Evolutionary conservation across 2,329 filamentous ascomycete genomes (phyloP).

Genomic region (Epichloe hybrida): DNA sequence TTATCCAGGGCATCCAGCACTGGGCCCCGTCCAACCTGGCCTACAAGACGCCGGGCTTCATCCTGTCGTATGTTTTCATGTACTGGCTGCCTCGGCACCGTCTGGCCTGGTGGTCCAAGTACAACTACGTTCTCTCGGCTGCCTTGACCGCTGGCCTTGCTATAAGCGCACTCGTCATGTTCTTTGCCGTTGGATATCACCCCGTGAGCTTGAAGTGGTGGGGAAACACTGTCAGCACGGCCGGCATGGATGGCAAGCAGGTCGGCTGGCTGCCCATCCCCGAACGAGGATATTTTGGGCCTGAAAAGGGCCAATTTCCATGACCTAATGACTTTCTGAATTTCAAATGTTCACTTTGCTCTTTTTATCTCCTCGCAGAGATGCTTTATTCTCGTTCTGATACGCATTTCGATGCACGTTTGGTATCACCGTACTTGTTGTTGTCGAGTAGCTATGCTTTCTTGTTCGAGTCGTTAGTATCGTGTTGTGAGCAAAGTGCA

Average conservation of each 20-base stretch:
- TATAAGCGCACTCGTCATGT: slow-evolving; percentile 27
- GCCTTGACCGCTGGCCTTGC: slow-evolving; percentile 29
- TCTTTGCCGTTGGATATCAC: slow-evolving; percentile 25
- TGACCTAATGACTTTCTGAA: background rate
- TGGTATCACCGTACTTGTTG: background rate
- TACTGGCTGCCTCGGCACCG: slow-evolving; percentile 21
- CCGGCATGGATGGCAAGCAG: slow-evolving; percentile 11
- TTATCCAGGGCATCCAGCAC: slow-evolving; percentile 28
- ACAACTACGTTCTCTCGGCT: slow-evolving; percentile 31
- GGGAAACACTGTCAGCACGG: slow-evolving; percentile 23
- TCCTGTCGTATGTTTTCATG: slow-evolving; percentile 28
- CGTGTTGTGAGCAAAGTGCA: background rate
- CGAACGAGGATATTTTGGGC: slow-evolving; percentile 15
- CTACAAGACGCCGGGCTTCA: slow-evolving; percentile 29
- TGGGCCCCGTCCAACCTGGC: slow-evolving; percentile 29
- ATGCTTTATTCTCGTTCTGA: too few relatives aligned
- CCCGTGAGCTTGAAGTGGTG: slow-evolving; percentile 26
- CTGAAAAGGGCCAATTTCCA: slow-evolving; percentile 12
- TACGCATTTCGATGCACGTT: background rate
- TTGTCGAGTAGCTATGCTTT: background rate
- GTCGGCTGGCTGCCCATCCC: slow-evolving; percentile 11
- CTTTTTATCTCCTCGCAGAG: too few relatives aligned
- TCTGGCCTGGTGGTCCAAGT: slow-evolving; percentile 32
- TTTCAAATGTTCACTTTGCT: too few relatives aligned
- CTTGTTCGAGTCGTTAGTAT: background rate